Conservation (phyloP, 2,329 filamentous ascomycete species). For the Trichophyton simii region DNA sequence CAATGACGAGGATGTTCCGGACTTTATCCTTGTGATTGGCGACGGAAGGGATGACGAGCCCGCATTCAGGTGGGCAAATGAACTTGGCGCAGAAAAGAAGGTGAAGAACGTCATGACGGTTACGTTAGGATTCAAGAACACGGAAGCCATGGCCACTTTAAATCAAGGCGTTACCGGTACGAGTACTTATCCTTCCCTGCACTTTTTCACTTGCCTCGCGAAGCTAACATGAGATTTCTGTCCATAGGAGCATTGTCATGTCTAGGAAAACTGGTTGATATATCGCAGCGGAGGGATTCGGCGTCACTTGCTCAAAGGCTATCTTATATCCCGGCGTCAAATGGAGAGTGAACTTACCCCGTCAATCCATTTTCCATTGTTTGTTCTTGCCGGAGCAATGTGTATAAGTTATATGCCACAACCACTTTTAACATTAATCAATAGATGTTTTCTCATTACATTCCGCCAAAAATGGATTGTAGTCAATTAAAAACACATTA, state of each 20-base stretch:
- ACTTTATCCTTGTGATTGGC: conserved; percentile 81
- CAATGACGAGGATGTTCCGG: conserved; percentile 38
- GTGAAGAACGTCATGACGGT: conserved; percentile 69
- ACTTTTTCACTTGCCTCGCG: background rate
- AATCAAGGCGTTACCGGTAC: conserved; percentile 85
- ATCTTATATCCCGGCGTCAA: background rate
- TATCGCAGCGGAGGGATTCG: conserved; percentile 4
- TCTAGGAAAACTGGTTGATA: conserved; percentile 14
- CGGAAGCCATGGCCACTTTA: conserved; percentile 70
- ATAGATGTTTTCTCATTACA: too few species aligned
- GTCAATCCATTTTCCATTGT: background rate
- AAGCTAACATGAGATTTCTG: conserved; percentile 2
- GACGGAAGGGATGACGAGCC: conserved; percentile 89
- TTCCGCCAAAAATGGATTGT: too few species aligned
- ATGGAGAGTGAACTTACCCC: background rate
- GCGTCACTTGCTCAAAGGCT: background rate
- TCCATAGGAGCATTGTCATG: conserved; percentile 19
- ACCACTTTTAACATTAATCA: too few species aligned
- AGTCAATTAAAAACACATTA: too few species aligned
- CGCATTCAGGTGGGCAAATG: conserved; percentile 89
- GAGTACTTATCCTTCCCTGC: conserved; percentile 18
- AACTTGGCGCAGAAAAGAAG: conserved; percentile 46
- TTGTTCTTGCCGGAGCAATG: too few species aligned
- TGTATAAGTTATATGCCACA: too few species aligned
- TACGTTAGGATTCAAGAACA: conserved; percentile 75